Base-by-base conservation (phyloP, 495 filamentous ascomycete species). In the Lasiosphaeria hispida region DNA sequence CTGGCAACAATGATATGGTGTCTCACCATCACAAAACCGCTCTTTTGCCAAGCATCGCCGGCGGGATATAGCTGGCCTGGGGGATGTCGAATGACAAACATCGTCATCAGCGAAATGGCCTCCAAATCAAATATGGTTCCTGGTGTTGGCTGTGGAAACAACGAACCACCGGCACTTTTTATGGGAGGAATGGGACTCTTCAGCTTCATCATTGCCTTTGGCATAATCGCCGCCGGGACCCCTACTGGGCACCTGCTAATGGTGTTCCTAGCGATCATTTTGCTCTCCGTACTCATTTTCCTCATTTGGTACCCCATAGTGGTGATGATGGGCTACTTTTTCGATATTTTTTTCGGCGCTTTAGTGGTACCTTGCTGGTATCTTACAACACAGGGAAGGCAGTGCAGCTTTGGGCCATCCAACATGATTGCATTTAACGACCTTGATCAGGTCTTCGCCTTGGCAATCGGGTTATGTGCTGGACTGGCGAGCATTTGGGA, bases 351-450 rank as follows among this genome's bases (percentile, higher is more conserved):
- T 44, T 15, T 44, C 41, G 14, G 7, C 41, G 17, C 41, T 17
- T 44, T 44, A 7, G 41, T 17, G 14, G 41, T 44, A 7, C 41
- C 41, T 6, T 44, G 10, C 17, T 8, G 8, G 41, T 44, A 17
- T 44, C 41, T 44, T 15, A 9, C 41, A 7, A 9, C 41, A 10
- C 7, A 44, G 7, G 41, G 41, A 15, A 44, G 41, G 41, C 41
- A 44, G 8, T 44, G 41, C 14, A 15, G 7, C 41, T 44, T 44
- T 15, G 41, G 41, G 41, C 41, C 41, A 15, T 44, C 41, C 41
- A 17, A 44, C 14, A 44, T 44, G 41, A 44, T 44, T 44, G 41
- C 41, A 15, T 44, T 44, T 44, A 44, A 15, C 41, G 41, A 44
- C 7, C 41, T 44, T 7, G 41, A 44, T 17, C 41, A 44, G 41